Evolutionary conservation across 208 protist species (phyloP), one percentile per base, ranked within the genome.

Genomic region (Leishmania major): DNA sequence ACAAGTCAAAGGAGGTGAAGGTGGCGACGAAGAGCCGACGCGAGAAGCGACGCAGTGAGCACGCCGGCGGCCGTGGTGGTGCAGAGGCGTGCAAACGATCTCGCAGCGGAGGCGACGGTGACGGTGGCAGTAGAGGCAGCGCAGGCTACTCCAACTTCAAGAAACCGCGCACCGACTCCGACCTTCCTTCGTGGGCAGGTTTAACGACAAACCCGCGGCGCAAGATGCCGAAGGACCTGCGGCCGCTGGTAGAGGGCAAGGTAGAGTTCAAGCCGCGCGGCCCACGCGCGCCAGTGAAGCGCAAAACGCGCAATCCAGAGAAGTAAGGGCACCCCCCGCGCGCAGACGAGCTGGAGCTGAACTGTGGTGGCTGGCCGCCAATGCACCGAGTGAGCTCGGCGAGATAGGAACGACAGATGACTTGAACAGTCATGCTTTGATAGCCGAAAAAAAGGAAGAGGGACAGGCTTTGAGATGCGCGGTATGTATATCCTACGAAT

Each of bases 161-260:
- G 53, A 92, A 90, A 81, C 81, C 83, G 43, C 84, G 80, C 55
- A 35, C 0, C 2, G 81, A 89, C 8, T 81, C 79, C 8, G 78
- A 83, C 10, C 40, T 81, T 43, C 88, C 89, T 19, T 84, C 93
- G 69, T 98, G 95, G 93, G 94, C 95, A 85, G 95, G 95, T 35
- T 81, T 96, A 28, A 87, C 89, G 74, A 96, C 95, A 64, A 98
- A 98, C 82, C 92, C 95, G 49, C 90, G 95, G 35, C 87, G 87
- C 53, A 98, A 98, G 84, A 95, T 98, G 66, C 92, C 95, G 25
- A 89, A 90, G 73, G 95, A 98, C 66, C 82, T 98, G 53, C 93
- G 95, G 4, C 86, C 89, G 72, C 86, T 97, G 49, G 78, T 90
- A 10, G 94, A 97, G 64, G 90, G 90, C 4, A 94, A 94, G 81